A percentile compares a stretch with the other conserved stretches of the same genome.
phyloP scores from a whole-genome alignment of 805 yeast genomes.

The Clavispora santaluciae region DNA sequence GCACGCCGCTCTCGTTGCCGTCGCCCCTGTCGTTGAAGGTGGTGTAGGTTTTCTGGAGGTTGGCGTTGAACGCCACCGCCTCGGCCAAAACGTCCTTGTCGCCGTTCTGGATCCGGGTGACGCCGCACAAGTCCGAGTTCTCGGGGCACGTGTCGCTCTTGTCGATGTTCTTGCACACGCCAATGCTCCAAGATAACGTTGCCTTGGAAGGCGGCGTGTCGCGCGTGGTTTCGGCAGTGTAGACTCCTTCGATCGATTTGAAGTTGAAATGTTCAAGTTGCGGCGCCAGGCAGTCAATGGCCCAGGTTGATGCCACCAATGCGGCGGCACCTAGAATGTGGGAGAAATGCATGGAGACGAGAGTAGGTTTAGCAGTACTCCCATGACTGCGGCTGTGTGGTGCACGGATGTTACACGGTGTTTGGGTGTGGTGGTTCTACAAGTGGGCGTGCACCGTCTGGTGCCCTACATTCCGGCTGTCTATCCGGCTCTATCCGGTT shows the following conservation, averaged over 20 bases:
- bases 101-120: constrained; percentile 52
- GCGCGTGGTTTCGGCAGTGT: constrained; percentile 31
- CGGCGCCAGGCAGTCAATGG: constrained; percentile 32
- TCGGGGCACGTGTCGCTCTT: constrained; percentile 52
- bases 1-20: constrained; percentile 26
- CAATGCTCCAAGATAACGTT: constrained; percentile 60
- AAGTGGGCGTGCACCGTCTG: too few species aligned
- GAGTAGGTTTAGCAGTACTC: too few species aligned
- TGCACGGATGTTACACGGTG: too few species aligned
- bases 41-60: constrained; percentile 27
- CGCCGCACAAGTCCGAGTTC: constrained; percentile 76
- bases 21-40: constrained; percentile 25
- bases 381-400: too few species aligned
- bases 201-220: constrained; percentile 80
- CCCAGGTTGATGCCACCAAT: constrained; percentile 10
- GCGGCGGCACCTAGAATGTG: constrained; percentile 1
- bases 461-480: too few species aligned
- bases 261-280: constrained; percentile 40
- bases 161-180: constrained; percentile 53
- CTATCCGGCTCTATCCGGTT: too few species aligned
- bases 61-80: constrained; percentile 52
- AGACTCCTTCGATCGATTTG: constrained; percentile 45
- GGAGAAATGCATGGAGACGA: background rate
- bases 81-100: constrained; percentile 48
- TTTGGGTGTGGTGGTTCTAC: background rate